Percentiles rank a stretch among this genome's conserved stretches.
These are phyloP conservation scores for Calonectria henricotiae DNA, from an alignment of 2,329 filamentous ascomycete genomes.

Conservation along the genomic window DNA sequence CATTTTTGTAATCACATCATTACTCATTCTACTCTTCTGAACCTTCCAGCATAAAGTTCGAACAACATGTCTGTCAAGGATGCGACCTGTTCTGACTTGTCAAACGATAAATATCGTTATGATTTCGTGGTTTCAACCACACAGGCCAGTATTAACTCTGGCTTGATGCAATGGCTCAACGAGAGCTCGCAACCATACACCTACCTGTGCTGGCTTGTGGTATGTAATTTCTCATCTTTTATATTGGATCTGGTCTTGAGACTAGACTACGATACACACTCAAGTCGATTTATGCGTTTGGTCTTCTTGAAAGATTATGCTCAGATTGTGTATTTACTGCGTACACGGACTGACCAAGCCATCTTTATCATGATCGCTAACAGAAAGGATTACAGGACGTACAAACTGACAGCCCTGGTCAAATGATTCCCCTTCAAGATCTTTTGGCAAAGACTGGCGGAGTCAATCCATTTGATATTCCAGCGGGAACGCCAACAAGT, in stretches of 20 bases:
- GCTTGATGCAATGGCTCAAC: slow-evolving; percentile 7
- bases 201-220: neutral
- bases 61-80: too few relatives aligned
- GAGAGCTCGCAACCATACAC: neutral
- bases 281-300: too few relatives aligned
- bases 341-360: neutral
- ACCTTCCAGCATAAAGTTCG: too few relatives aligned
- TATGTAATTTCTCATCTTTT: neutral
- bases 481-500: neutral
- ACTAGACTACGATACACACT: neutral
- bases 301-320: too few relatives aligned
- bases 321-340: neutral
- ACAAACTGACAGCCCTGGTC: too few relatives aligned
- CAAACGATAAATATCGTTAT: slow-evolving; percentile 15
- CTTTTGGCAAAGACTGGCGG: neutral
- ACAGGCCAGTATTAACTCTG: slow-evolving; percentile 31
- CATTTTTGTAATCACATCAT: too few relatives aligned
- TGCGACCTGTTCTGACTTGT: too few relatives aligned
- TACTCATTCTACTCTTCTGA: too few relatives aligned
- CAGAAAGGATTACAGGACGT: too few relatives aligned
- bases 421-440: neutral
- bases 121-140: slow-evolving; percentile 33
- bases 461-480: neutral
- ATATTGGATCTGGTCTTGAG: neutral
- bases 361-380: neutral